Evolutionary conservation across 306 rosid species (phyloP), one percentile per base, ranked within the genome.

Genomic region (Cicer arietinum): DNA sequence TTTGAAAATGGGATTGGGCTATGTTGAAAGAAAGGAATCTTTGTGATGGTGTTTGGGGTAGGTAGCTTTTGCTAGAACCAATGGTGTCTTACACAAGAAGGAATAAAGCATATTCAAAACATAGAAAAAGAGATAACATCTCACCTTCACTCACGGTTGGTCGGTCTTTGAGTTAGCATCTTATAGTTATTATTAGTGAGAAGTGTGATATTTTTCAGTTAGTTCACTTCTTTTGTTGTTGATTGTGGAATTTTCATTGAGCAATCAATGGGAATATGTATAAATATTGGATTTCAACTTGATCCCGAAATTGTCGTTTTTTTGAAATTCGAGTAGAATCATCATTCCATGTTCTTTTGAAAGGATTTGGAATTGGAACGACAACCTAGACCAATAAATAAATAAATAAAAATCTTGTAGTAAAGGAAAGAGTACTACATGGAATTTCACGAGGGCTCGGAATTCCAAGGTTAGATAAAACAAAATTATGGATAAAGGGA

Each of bases 11-110:
- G 81, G 86, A 75, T 80, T 74, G 81, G 77, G 41, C 76, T 66
- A 73, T 53, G 76, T 71, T 81, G 88, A 71, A 88, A 87, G 93
- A 81, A 85, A 89, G 85, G 93, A 89, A 89, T 88, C 84, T 88
- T 70, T 67, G 81, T 79, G 50, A 43, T 62, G 84, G 80, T 76
- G 60, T 69, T 81, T 68, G 79, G 84, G 72, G 66, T 60, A 35
- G 7, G 22, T 79, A 68, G 85, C 93, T 89, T 89, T 89, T 83
- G 81, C 82, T 66, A 85, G 47, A 79, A 85, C 88, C 91, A 83
- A 86, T 81, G 67, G 79, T 81, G 87, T 51, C 76, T 72, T 68
- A 73, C 82, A 30, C 84, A 65, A 71, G 82, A 74, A 78, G 47
- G 85, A 85, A 82, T 84, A 88, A 88, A 88, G 88, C 91, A 78